A percentile compares a stretch with the other conserved stretches of the same genome.
Evolutionary conservation across 1,284 basidiomycete genomes (phyloP).

Genomic region (Retiboletus flavoniger): DNA sequence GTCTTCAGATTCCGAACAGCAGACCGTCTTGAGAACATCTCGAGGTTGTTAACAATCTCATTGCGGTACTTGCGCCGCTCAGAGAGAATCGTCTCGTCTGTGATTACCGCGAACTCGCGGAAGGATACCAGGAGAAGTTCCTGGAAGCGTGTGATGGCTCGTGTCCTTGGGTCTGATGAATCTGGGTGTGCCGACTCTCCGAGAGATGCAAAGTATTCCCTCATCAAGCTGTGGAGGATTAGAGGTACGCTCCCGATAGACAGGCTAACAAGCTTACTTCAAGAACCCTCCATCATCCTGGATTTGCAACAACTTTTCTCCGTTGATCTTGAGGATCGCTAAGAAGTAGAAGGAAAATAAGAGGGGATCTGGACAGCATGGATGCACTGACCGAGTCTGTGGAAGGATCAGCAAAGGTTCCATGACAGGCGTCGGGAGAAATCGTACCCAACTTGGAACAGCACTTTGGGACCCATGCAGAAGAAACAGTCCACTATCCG

Average conservation of each 20-base stretch:
- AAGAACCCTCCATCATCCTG: conserved; percentile 98
- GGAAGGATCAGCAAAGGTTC: conserved; percentile 15
- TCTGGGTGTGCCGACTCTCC: conserved; percentile 94
- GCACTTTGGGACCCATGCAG: conserved; percentile 97
- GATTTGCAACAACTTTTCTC: conserved; percentile 89
- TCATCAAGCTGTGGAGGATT: conserved; percentile 68
- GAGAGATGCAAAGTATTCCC: conserved; percentile 90
- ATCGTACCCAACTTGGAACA: conserved; percentile 94
- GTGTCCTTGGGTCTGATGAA: conserved; percentile 84
- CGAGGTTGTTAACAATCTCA: conserved; percentile 92
- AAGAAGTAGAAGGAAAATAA: conserved; percentile 6
- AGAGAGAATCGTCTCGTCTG: conserved; percentile 89
- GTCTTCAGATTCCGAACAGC: conserved; percentile 87
- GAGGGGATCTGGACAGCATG: neutral
- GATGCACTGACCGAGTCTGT: conserved; percentile 44
- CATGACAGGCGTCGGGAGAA: neutral
- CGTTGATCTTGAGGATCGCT: conserved; percentile 99
- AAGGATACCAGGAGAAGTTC: conserved; percentile 95
- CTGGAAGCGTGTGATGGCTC: conserved; percentile 97
- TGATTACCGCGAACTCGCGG: conserved; percentile 96
- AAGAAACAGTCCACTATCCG: conserved; percentile 99
- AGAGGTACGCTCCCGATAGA: neutral
- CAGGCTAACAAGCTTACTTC: conserved; percentile 53
- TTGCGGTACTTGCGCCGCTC: conserved; percentile 87
- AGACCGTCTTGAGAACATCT: conserved; percentile 94